A percentile compares a stretch with the other conserved stretches of the same genome.
phyloP scores from a whole-genome alignment of 352 stramenopile genomes.

The Phytophthora citrophthora region DNA sequence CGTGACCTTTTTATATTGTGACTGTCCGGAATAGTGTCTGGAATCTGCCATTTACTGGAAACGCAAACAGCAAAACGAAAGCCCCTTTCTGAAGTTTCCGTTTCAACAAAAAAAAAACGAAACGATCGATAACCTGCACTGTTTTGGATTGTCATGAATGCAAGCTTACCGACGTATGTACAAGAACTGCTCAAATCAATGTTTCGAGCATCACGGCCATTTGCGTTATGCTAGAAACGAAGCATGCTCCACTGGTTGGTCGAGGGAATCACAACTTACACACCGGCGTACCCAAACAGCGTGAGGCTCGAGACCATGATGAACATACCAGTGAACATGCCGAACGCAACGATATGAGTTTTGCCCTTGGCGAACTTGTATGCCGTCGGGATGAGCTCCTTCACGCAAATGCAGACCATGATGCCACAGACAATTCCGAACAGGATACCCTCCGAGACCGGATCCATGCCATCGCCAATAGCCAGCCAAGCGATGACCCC shows the following conservation, averaged over 20 bases:
- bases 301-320: conserved; percentile 92
- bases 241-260: not conserved
- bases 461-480: conserved; percentile 75
- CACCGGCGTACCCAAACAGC: conserved; percentile 77
- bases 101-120: too few relatives aligned
- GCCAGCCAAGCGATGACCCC: conserved; percentile 88
- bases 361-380: conserved; percentile 87
- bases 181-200: not conserved
- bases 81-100: not conserved
- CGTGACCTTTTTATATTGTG: too few relatives aligned
- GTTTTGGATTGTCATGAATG: too few relatives aligned
- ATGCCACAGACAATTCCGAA: conserved; percentile 94
- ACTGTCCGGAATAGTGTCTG: too few relatives aligned
- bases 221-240: not conserved
- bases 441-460: conserved; percentile 79
- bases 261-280: conserved; percentile 24
- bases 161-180: not conserved
- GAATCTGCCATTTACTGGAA: too few relatives aligned
- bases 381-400: conserved; percentile 91
- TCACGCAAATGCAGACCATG: conserved; percentile 93
- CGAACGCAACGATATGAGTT: conserved; percentile 76
- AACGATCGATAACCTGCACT: not conserved
- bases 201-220: not conserved
- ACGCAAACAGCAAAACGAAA: not conserved
- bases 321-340: conserved; percentile 82